Base-by-base conservation (phyloP, 2,329 filamentous ascomycete species). In the Ceratocystis lukuohia region DNA sequence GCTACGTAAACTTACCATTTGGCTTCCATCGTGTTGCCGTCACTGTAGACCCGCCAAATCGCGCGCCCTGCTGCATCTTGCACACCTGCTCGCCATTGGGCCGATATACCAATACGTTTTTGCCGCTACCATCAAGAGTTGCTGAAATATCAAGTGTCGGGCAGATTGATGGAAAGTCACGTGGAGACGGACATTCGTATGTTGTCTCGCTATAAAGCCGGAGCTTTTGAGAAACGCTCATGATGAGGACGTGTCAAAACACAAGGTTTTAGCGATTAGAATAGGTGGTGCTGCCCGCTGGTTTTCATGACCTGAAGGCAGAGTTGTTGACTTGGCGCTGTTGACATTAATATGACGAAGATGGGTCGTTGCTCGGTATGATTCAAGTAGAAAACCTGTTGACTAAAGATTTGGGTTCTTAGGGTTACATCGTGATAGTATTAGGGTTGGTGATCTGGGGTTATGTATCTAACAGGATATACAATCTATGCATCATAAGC, bases 91-190 rank as follows among this genome's bases (percentile, higher is more conserved):
- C 90, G 1, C 87, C 88, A 68, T 88, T 89, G 17, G 92, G 82
- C 62, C 93, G 83, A 75, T 88, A 92, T 56, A 96, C 85, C 70
- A 88, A 81, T 20, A 96, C 78, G 62, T 85, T 84, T 62, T 84
- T 84, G 68, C 85, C 83, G 17, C 81, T 80, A n/a, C 81, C 83
- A 12, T 88, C 88, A 74, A 77, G 77, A 12, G 91, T 80, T 4
- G 87, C 86, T n/a, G 88, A 80, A 59, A 97, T 80, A 75, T 96
- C 90, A 78, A 96, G 89, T 7, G 86, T 88, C 17, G 92, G 90
- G 75, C 91, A 96, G 75, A 88, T 90, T 30, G 86, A 81, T 44
- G 93, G 79, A 63, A 88, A 81, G 61, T 80, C 77, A 45, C 79
- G 76, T 46, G 82, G 79, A 25, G 84, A 79, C 28, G 80, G 79